phyloP scores from a whole-genome alignment of 441 rosid species.

The Corymbia citriodora region DNA sequence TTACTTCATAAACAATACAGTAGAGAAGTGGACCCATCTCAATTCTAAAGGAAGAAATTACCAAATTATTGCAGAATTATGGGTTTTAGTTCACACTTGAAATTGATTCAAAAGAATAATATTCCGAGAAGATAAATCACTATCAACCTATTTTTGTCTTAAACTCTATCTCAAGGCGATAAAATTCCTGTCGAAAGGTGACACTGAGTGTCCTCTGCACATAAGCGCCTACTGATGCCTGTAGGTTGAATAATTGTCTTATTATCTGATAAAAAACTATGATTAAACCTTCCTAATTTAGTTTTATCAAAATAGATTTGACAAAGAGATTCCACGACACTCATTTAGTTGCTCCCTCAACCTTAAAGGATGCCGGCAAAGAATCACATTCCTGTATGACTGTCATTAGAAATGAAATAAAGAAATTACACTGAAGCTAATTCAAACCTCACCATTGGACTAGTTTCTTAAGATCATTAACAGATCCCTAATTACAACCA shows the following conservation, averaged over 20 bases:
- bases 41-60: neutral
- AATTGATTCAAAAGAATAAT: neutral
- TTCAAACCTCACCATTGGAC: neutral
- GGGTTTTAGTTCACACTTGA: neutral
- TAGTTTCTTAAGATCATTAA: neutral
- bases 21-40: neutral
- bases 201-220: neutral
- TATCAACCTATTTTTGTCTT: neutral
- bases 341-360: neutral
- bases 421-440: neutral
- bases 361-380: neutral
- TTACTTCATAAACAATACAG: fast-evolving
- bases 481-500: neutral
- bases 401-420: neutral
- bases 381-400: neutral
- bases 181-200: neutral
- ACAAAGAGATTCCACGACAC: neutral
- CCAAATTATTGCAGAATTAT: neutral
- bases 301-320: neutral
- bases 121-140: neutral
- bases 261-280: neutral
- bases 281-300: neutral
- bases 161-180: neutral
- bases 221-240: neutral
- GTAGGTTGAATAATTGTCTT: neutral